These are phyloP conservation scores for Beta lomatogona DNA, from an alignment of 179 eudicot species.

Conservation along the genomic window DNA sequence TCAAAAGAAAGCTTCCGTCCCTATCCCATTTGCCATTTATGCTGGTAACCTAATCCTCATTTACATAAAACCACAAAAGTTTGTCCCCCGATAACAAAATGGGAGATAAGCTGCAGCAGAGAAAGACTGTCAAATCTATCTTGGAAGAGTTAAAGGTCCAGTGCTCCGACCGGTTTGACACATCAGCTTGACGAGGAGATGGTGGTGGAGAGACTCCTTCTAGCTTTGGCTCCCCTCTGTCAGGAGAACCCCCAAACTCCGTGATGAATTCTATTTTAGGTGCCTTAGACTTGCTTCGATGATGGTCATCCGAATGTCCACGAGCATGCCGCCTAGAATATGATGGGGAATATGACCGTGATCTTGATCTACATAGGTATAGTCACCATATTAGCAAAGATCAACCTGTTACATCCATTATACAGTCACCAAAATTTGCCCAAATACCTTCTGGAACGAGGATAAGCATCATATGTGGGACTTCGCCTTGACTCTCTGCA, in stretches of 20 bases:
- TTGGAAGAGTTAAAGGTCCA: constrained; percentile 85
- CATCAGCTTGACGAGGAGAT: constrained; percentile 79
- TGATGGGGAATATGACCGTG: constrained; percentile 83
- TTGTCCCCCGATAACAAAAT: constrained; percentile 55
- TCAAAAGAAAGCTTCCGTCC: constrained; percentile 49
- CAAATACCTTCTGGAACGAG: constrained; percentile 74
- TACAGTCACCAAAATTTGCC: too few relatives aligned
- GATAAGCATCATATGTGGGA: constrained; percentile 95
- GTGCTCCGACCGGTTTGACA: constrained; percentile 97
- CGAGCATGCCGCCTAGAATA: constrained; percentile 79
- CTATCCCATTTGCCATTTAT: constrained; percentile 48
- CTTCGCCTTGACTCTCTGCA: constrained; percentile 90
- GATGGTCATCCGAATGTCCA: constrained; percentile 64
- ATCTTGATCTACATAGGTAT: constrained; percentile 56
- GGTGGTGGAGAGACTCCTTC: constrained; percentile 85
- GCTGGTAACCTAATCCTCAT: constrained; percentile 46
- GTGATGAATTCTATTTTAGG: constrained; percentile 94
- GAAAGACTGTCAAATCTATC: constrained; percentile 77
- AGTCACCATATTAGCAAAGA: constrained; percentile 9
- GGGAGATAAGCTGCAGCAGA: constrained; percentile 72
- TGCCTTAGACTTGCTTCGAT: constrained; percentile 77
- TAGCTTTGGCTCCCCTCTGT: constrained; percentile 69
- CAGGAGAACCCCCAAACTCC: constrained; percentile 91
- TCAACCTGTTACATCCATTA: neutral
- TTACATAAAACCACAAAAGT: constrained; percentile 51